phyloP scores from a whole-genome alignment of 2,329 filamentous ascomycete genomes.

The Stromatinia cepivora region DNA sequence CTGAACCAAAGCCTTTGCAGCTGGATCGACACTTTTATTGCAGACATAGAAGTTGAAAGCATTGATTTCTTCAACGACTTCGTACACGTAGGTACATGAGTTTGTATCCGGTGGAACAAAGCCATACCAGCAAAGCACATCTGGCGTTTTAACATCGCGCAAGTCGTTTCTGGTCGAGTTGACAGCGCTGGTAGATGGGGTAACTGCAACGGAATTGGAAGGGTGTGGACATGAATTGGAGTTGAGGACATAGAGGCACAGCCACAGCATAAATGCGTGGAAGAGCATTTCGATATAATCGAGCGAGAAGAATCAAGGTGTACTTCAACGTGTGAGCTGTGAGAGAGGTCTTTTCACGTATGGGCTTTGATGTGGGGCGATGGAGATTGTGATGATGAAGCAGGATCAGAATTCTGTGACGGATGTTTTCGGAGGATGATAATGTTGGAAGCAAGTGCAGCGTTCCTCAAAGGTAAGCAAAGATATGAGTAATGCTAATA shows the following conservation, averaged over 20 bases:
- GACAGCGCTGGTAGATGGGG: not conserved
- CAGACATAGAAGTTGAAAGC: not conserved
- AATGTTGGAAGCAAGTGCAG: not conserved
- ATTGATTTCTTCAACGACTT: not conserved
- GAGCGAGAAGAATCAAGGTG: too few relatives aligned
- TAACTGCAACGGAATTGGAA: too few relatives aligned
- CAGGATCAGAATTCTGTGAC: too few relatives aligned
- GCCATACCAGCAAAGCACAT: not conserved
- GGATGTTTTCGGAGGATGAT: not conserved
- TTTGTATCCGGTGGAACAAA: not conserved
- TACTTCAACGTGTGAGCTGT: not conserved
- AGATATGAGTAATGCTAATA: not conserved
- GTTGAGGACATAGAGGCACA: not conserved
- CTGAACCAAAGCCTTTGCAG: not conserved
- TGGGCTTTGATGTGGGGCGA: not conserved
- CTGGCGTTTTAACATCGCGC: not conserved
- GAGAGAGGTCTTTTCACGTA: not conserved
- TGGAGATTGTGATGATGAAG: too few relatives aligned
- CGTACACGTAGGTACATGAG: not conserved
- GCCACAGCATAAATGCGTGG: not conserved
- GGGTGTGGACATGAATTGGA: not conserved
- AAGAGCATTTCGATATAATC: not conserved
- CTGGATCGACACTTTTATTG: not conserved
- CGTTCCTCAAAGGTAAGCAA: not conserved
- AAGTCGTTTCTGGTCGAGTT: not conserved